Evolutionary conservation across 2,329 filamentous ascomycete species (phyloP), one percentile per base, ranked within the genome.

Genomic region (Amylocarpus encephaloides): DNA sequence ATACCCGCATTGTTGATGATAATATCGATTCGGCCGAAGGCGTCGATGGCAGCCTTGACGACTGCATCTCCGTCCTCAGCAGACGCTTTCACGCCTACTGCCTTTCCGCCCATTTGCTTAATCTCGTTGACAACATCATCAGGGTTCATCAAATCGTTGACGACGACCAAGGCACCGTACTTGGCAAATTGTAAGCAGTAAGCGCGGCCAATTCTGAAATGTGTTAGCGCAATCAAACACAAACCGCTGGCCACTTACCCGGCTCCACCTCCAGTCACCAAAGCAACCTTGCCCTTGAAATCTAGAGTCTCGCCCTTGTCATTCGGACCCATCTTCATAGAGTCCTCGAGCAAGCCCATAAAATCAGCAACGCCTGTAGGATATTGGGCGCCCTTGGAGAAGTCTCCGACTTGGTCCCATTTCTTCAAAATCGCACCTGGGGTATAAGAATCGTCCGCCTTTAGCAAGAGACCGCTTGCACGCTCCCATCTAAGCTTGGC

Each of bases 1-100:
- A 98, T 98, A 65, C 93, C 93, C 47, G 93, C 93, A 66, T 98
- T 98, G 82, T 98, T 98, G 75, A 98, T 79, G 57, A 98, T 71
- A 56, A 98, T 91, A 67, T 98, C 93, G 62, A 98, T 80, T 62
- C 93, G 88, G 62, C 93, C 93, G 68, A 87, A 97, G 36, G 86
- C 83, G 66, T 97, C 92, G 64, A 98, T 94, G 49, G 92, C 92
- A 51, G 81, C 84, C 79, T 96, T 94, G 63, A 98, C 84, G 42
- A 97, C 88, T 35, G 78, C 78, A 49, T 96, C 91, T 42, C 93
- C 93, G 54, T 98, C 89, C 69, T 95, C 88, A 53, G 91, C 91
- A 43, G 88, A 94, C 51, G 88, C 89, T 76, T 95, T 96, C 70
- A 94, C 89, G 62, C 90, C 90, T 51, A 88, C 87, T 26, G 93